Conservation (phyloP, 495 filamentous ascomycete species). For the Aspergillus panamensis region DNA sequence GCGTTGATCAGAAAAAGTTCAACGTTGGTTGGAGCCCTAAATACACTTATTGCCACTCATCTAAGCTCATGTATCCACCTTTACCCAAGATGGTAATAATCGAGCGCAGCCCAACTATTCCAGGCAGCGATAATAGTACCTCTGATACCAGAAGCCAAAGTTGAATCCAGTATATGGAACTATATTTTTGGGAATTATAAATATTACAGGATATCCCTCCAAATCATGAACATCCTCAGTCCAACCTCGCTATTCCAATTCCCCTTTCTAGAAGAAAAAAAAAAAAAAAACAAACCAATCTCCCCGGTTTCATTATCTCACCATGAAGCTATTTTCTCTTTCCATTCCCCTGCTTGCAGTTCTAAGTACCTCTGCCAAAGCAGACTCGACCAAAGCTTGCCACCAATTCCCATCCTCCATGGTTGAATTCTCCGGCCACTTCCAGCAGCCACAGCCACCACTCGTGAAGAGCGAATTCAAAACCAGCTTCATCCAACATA, state of each 20-base stretch:
- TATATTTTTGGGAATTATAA: neutral
- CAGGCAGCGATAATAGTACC: neutral
- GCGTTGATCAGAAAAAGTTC: too few species aligned
- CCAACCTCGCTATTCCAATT: neutral
- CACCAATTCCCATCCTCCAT: constrained; percentile 20
- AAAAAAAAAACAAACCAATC: neutral
- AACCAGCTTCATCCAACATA: constrained; percentile 31
- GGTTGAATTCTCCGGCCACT: constrained; percentile 22
- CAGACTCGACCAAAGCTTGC: constrained; percentile 7
- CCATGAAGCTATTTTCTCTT: neutral
- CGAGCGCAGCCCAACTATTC: constrained; percentile 1
- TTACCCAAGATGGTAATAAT: constrained; percentile 3
- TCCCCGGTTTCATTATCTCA: neutral
- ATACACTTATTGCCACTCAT: too few species aligned
- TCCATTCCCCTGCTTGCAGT: constrained; percentile 1
- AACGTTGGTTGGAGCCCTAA: too few species aligned
- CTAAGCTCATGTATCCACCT: neutral
- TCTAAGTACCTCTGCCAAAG: constrained; percentile 2
- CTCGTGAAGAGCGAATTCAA: constrained; percentile 24
- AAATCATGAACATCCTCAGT: neutral
- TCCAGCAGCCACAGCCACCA: constrained; percentile 30
- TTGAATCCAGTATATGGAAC: neutral
- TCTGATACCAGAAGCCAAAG: neutral
- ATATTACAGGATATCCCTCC: neutral
- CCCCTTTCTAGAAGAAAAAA: neutral